Evolutionary conservation across 176 grass and related monocot species (phyloP).

Genomic region (Elymus sibiricus): DNA sequence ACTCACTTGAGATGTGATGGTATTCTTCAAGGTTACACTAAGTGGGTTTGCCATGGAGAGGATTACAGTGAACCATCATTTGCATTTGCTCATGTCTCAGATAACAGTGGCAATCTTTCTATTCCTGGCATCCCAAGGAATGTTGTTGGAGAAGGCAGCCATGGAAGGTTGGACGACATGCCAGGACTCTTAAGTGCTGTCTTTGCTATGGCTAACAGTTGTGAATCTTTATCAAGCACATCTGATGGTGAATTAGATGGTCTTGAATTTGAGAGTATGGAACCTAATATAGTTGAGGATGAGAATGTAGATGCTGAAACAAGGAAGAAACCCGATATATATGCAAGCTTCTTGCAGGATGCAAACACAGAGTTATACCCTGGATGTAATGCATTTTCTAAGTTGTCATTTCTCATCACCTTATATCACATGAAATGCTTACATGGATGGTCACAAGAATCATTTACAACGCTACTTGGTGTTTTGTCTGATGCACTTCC

Average conservation of each 20-base stretch:
- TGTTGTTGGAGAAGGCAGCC: not conserved
- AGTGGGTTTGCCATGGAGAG: not conserved
- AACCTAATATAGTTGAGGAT: not conserved
- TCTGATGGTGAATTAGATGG: not conserved
- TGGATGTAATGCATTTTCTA: not conserved
- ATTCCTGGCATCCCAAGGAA: not conserved
- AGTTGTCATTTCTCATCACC: not conserved
- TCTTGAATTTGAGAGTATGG: not conserved
- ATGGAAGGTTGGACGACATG: not conserved
- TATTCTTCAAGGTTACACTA: constrained; percentile 8
- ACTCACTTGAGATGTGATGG: constrained; percentile 5
- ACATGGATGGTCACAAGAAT: constrained; percentile 11
- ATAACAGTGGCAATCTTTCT: not conserved
- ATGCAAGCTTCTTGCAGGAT: not conserved
- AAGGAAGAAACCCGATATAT: not conserved
- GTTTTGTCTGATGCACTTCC: not conserved
- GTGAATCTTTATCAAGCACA: not conserved
- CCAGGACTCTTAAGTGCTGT: not conserved
- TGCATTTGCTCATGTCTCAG: not conserved
- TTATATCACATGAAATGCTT: constrained; percentile 6
- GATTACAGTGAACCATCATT: not conserved
- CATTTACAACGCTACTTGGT: not conserved
- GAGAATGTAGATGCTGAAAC: not conserved
- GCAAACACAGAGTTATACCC: not conserved
- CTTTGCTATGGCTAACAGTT: not conserved